Base-by-base conservation (phyloP, 495 filamentous ascomycete genomes). In the Xylaria longipes region DNA sequence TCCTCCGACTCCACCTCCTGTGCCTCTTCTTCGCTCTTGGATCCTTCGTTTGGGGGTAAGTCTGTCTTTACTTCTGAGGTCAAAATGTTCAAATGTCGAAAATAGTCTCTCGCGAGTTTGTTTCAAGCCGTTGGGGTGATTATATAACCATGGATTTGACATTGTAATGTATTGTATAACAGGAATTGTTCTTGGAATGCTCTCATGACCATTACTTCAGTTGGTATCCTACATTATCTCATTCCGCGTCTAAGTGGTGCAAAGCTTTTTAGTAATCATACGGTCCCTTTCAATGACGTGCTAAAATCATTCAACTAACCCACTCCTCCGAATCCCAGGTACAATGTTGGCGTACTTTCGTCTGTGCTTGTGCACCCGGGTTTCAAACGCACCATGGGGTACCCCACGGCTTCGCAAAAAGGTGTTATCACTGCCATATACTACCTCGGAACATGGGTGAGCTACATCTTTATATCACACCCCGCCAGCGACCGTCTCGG, bases 1-100 rank as follows among this genome's bases (percentile, higher is more conserved):
- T 81, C 25, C 68, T 80, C 64, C 81, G 86, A 48, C 81, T 88
- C 64, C 78, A 86, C 65, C 71, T 72, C 5, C 75, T 88, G 62
- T 87, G 86, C 72, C 71, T 84, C 2, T 86, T 88, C 68, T 87
- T 88, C 66, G 86, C 83, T 0, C 73, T 89, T n/a, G 87, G 85
- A 4, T 87, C 86, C 1, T 88, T 87, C 41, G 81, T 85, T n/a
- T 89, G 87, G 87, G 87, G 87, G 86, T 88, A 72, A 73, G 82
- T 79, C n/a, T 64, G 12, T 39, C 52, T 57, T 43, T 22, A 33
- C 2, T 45, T 65, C 5, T 31, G 35, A 35, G 11, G 5, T 65
- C 58, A 8, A 67, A 35, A 17, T 56, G 3, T 37, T 20, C 5
- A 29, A 33, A 1, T 8, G 9, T 22, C 45, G 0, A 27, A 22